Conservation (phyloP, 78 protist species). For the Speleostelium caveatum region DNA sequence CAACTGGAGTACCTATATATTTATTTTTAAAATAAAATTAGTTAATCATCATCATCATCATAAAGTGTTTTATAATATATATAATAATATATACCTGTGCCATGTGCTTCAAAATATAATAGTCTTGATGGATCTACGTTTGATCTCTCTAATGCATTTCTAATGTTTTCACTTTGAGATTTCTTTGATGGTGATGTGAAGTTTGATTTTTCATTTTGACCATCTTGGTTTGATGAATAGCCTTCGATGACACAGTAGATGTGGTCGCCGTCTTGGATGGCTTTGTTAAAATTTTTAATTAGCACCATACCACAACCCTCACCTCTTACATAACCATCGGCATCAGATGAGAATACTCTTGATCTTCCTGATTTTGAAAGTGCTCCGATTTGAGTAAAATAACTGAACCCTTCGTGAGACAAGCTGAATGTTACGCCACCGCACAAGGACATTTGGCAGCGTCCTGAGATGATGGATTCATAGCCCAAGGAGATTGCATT, state of each 20-base stretch:
- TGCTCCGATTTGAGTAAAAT: conserved; percentile 16
- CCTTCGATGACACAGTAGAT: conserved; percentile 75
- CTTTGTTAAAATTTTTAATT: conserved; percentile 15
- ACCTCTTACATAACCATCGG: conserved; percentile 92
- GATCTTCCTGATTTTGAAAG: conserved; percentile 80
- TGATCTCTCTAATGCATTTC: not conserved
- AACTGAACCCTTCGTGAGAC: not conserved
- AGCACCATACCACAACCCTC: conserved; percentile 86
- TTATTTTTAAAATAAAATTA: not conserved
- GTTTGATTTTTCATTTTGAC: conserved; percentile 42
- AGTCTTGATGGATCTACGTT: not conserved
- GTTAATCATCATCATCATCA: no score
- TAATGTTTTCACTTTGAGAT: conserved; percentile 5
- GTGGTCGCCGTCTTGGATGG: conserved; percentile 42
- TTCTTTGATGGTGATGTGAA: conserved; percentile 6
- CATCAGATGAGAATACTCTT: conserved; percentile 81
- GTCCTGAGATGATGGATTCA: conserved; percentile 48
- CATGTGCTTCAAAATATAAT: not conserved
- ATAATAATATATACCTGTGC: conserved; percentile 5
- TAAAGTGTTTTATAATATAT: no score
- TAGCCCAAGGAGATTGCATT: conserved; percentile 82
- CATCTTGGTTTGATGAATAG: conserved; percentile 80
- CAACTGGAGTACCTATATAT: conserved; percentile 64
- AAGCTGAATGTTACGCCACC: conserved; percentile 87
- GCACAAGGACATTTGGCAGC: conserved; percentile 71